Evolutionary conservation across 129 eudicot species (phyloP).

Genomic region (Flaveria robusta): DNA sequence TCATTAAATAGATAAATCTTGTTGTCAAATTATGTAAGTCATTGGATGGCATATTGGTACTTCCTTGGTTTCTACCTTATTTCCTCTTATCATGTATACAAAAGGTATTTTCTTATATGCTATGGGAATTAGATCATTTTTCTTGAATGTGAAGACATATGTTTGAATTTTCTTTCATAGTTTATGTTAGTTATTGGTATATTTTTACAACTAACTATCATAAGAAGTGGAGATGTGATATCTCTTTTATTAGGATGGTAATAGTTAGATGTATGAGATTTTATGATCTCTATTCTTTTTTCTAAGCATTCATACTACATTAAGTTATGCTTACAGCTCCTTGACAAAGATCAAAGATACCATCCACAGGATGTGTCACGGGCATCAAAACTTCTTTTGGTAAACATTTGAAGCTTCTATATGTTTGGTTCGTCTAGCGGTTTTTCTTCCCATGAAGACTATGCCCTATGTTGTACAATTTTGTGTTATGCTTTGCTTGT

Average conservation of each 20-base stretch:
- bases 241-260: neutral
- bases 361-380: constrained; percentile 95
- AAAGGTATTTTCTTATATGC: neutral
- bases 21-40: constrained; percentile 6
- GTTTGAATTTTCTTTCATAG: neutral
- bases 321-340: constrained; percentile 41
- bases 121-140: neutral
- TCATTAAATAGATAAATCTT: constrained; percentile 12
- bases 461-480: constrained; percentile 10
- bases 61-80: constrained; percentile 14
- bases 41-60: neutral
- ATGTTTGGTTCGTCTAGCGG: constrained; percentile 9
- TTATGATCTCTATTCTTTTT: neutral
- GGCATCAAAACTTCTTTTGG: constrained; percentile 88
- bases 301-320: constrained; percentile 19
- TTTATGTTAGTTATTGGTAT: neutral
- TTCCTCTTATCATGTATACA: neutral
- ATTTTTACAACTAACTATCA: constrained; percentile 6
- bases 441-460: constrained; percentile 12
- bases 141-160: neutral
- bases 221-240: constrained; percentile 21
- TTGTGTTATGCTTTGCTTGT: constrained; percentile 17
- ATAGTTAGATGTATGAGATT: neutral
- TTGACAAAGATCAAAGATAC: constrained; percentile 71
- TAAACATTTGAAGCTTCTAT: constrained; percentile 38